phyloP scores from a whole-genome alignment of 129 eudicot genomes.

The Escallonia herrerae region DNA sequence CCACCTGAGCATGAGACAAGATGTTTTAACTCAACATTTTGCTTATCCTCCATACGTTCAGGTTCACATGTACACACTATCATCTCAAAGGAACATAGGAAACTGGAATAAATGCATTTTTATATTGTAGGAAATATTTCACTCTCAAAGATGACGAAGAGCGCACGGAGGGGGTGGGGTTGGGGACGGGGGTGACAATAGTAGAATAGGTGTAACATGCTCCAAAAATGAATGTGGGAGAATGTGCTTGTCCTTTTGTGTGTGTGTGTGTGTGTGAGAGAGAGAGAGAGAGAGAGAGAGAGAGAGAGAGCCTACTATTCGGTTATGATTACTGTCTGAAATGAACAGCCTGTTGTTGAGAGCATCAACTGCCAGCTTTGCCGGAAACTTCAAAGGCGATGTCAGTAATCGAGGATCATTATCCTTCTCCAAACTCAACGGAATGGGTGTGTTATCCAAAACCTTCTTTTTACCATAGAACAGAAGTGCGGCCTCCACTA shows the following conservation, averaged over 20 bases:
- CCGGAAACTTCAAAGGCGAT: slow-evolving; percentile 95
- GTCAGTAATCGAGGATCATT: slow-evolving; percentile 77
- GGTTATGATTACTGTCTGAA: slow-evolving; percentile 97
- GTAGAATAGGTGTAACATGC: no score
- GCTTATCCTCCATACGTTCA: neutral
- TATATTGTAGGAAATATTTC: neutral
- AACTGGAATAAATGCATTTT: neutral
- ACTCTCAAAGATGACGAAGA: neutral
- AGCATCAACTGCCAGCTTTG: slow-evolving; percentile 85
- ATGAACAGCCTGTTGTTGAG: slow-evolving; percentile 83
- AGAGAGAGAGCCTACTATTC: slow-evolving; percentile 62
- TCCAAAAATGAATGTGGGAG: neutral
- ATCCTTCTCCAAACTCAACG: slow-evolving; percentile 80
- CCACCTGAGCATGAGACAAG: slow-evolving; percentile 55
- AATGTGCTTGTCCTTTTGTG: neutral
- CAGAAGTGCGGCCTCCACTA: slow-evolving; percentile 85
- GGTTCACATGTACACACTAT: neutral
- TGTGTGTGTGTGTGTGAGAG: neutral
- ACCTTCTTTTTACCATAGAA: slow-evolving; percentile 67
- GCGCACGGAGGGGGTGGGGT: neutral
- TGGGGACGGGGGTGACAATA: no score
- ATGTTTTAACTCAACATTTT: neutral
- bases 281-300: slow-evolving; percentile 22
- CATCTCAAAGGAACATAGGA: no score
- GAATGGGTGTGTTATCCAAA: slow-evolving; percentile 65